These are phyloP conservation scores for Acacia confusa DNA, from an alignment of 306 rosid genomes.

Conservation along the genomic window DNA sequence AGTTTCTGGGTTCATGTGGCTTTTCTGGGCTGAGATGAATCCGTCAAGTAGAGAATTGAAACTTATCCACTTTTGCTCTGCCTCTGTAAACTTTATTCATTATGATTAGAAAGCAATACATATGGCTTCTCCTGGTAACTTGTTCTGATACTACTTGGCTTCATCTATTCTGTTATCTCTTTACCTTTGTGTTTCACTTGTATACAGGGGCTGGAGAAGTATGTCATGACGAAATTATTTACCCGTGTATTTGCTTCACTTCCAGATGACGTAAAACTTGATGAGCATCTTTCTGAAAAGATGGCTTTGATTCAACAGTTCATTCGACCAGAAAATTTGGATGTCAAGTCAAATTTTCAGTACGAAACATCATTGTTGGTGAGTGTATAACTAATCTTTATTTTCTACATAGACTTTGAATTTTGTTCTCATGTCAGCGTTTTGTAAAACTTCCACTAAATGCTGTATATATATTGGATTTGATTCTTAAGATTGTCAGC, in stretches of 20 bases:
- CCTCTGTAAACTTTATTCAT: conserved; percentile 3
- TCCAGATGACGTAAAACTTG: conserved; percentile 82
- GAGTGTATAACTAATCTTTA: conserved; percentile 41
- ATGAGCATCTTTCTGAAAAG: conserved; percentile 78
- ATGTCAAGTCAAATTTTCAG: conserved; percentile 75
- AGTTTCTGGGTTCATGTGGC: background rate
- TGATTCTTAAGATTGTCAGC: conserved; percentile 16
- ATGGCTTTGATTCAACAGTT: conserved; percentile 90
- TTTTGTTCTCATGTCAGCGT: background rate
- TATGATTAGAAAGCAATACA: conserved; percentile 21
- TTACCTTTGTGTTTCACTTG: conserved; percentile 29
- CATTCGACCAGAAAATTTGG: conserved; percentile 90
- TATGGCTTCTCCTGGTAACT: conserved; percentile 7
- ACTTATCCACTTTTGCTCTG: background rate
- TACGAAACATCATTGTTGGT: conserved; percentile 98
- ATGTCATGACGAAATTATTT: conserved; percentile 97
- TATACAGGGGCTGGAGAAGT: conserved; percentile 97
- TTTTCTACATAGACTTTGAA: background rate
- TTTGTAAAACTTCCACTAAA: conserved; percentile 5
- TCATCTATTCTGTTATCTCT: conserved; percentile 30
- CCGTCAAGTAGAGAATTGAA: conserved; percentile 4
- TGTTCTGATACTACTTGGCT: conserved; percentile 9
- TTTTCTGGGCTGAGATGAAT: conserved; percentile 17
- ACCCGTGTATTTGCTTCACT: conserved; percentile 88
- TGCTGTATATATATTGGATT: conserved; percentile 4